Evolutionary conservation across 306 rosid species (phyloP), one percentile per base, ranked within the genome.

Genomic region (Crataegus laevigata): DNA sequence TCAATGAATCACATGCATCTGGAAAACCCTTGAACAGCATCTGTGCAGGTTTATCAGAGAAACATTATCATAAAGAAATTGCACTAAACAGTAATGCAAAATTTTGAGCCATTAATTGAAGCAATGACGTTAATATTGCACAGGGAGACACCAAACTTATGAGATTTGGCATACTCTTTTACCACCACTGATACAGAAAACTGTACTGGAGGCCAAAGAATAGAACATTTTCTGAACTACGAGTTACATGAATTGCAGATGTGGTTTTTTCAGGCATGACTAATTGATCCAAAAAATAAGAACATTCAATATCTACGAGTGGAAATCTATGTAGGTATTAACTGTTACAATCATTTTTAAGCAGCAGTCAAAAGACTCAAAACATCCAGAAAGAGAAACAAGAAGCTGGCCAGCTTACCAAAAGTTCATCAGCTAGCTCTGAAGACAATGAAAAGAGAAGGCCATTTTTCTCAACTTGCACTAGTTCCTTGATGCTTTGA

Each of bases 1-100:
- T 85, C 66, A 94, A 54, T 51, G 85, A 78, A 81, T 85, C 85
- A 66, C 96, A 89, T 75, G 82, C 89, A 64, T 82, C 83, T 47
- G 97, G 98, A 82, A 94, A 94, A 77, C 96, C 98, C 87, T 89
- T 91, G 68, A 94, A 87, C 58, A 94, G 89, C 88, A 85, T 85
- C 97, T 94, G 86, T 8, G 70, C 75, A 82, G 67, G 74, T 75
- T 66, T 81, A n/a, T 73, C 54, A 77, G 75, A 69, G 59, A 60
- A 25, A 66, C 50, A 57, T 72, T 74, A 79, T 66, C 34, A 68
- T 30, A 58, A 68, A 74, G 26, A 45, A 29, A 22, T 7, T 73
- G 74, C 32, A 43, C 30, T 28, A 66, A 40, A 19, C 21, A 17
- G 50, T n/a, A 28, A 43, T 6, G 32, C 28, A 52, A 29, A 45